phyloP scores from a whole-genome alignment of 371 early-diverging fungal species.

The Mucor plumbeus region DNA sequence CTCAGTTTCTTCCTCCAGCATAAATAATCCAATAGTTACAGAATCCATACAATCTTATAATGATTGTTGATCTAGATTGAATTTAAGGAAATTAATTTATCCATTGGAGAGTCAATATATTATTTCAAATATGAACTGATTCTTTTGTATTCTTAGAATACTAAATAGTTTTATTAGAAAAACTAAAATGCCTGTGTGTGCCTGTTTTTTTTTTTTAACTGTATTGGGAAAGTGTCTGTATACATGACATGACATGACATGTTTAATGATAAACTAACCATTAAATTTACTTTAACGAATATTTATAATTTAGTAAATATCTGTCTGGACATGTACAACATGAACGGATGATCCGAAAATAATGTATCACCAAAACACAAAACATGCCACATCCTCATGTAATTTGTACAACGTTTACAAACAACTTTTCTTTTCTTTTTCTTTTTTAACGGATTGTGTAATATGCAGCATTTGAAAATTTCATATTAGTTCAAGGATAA shows the following conservation, averaged over 20 bases:
- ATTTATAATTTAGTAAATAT: slow-evolving; percentile 5
- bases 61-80: too few relatives aligned
- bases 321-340: slow-evolving; percentile 8
- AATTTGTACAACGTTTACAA: slow-evolving; percentile 7
- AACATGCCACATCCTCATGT: slow-evolving; percentile 6
- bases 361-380: slow-evolving; percentile 2
- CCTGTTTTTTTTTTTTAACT: background rate
- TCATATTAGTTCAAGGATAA: too few relatives aligned
- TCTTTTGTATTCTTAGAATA: background rate
- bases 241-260: slow-evolving; percentile 8
- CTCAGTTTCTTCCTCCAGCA: too few relatives aligned
- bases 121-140: background rate
- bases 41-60: background rate
- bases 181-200: slow-evolving; percentile 2
- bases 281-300: background rate
- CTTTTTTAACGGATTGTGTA: background rate
- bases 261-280: background rate
- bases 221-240: slow-evolving; percentile 7
- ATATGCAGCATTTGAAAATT: too few relatives aligned
- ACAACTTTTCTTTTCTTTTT: too few relatives aligned
- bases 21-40: background rate
- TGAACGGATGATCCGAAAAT: slow-evolving; percentile 5
- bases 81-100: background rate
- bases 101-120: background rate
- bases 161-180: background rate